Evolutionary conservation across 192 early-diverging fungal species (phyloP), one percentile per base, ranked within the genome.

Genomic region (Coemansia sp.): DNA sequence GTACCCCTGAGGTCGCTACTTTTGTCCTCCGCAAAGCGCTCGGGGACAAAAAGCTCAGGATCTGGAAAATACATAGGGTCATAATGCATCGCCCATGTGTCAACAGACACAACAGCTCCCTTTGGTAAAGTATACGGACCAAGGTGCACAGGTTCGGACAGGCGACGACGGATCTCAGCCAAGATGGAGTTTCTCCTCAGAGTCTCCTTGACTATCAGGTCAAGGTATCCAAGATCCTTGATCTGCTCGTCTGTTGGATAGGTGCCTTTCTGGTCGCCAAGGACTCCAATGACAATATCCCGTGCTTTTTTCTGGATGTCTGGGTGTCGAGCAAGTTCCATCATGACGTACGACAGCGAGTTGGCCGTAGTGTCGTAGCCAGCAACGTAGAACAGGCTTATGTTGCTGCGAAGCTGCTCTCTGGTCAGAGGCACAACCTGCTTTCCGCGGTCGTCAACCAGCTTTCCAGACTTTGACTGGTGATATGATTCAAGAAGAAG

Each of bases 291-390:
- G 26, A 84, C 85, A 65, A 88, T 85, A 26, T 67, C 66, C 52
- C 88, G 79, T 12, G 85, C 87, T 58, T 81, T 87, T 19, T 74
- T 42, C 70, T 90, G 87, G 36, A 88, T 76, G 5, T 86, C 78
- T 3, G 72, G 79, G 46, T 69, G 45, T 40, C 74, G 72, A 16
- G 82, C 77, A 58, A 84, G 68, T 64, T 76, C 74, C 60, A 81
- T 57, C 76, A 85, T 78, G 47, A 73, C 75, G 52, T 80, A 85
- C 1, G 85, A 68, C 54, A 90, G 78, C 48, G 86, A 73, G 59
- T 79, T 84, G 26, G 87, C 84, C 5, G 85, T 88, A 22, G 85
- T 88, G 61, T 88, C 86, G 43, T 86, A 81, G 48, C 85, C 86
- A 15, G 84, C 86, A 37, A 85, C 68, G 36, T 86, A 87, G 67